phyloP scores from a whole-genome alignment of 768 basidiomycete genomes.

The Phanerochaete sordida region DNA sequence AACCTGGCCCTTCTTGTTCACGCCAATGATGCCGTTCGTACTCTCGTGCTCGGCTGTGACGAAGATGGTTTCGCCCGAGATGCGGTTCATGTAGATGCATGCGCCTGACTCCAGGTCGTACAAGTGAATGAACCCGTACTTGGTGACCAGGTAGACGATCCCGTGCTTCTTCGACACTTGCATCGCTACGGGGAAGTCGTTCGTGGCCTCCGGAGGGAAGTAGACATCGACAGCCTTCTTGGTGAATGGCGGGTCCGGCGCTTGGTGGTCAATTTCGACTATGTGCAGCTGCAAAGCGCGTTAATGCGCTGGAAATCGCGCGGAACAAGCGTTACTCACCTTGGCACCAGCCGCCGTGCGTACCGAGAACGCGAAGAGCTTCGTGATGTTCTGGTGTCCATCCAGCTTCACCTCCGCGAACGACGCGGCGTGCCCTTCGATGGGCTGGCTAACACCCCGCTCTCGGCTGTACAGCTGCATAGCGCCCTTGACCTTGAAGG shows the following conservation, averaged over 20 bases:
- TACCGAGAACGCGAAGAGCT: constrained; percentile 93
- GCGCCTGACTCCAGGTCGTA: constrained; percentile 97
- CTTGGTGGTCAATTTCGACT: constrained; percentile 95
- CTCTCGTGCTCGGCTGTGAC: constrained; percentile 96
- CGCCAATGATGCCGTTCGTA: constrained; percentile 93
- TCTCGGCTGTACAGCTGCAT: constrained; percentile 97
- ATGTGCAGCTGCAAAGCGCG: constrained; percentile 74
- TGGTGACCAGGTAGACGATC: constrained; percentile 95
- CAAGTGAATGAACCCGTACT: constrained; percentile 98
- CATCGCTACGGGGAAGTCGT: constrained; percentile 99
- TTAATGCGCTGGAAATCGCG: not conserved
- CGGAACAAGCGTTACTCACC: constrained; percentile 43
- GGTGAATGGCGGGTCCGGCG: constrained; percentile 86
- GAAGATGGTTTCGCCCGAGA: constrained; percentile 98
- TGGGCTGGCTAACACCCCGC: constrained; percentile 92
- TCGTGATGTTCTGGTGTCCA: constrained; percentile 79
- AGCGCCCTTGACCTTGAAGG: constrained; percentile 97
- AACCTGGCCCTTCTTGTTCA: constrained; percentile 99
- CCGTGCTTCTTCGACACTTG: constrained; percentile 97
- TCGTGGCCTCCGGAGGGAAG: constrained; percentile 97
- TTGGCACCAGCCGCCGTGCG: constrained; percentile 97
- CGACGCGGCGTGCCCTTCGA: constrained; percentile 96
- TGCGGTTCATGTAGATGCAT: constrained; percentile 99
- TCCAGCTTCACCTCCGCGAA: constrained; percentile 93
- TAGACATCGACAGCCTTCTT: constrained; percentile 99